phyloP scores from a whole-genome alignment of 2,329 filamentous ascomycete species.

The Fusarium mangiferae region DNA sequence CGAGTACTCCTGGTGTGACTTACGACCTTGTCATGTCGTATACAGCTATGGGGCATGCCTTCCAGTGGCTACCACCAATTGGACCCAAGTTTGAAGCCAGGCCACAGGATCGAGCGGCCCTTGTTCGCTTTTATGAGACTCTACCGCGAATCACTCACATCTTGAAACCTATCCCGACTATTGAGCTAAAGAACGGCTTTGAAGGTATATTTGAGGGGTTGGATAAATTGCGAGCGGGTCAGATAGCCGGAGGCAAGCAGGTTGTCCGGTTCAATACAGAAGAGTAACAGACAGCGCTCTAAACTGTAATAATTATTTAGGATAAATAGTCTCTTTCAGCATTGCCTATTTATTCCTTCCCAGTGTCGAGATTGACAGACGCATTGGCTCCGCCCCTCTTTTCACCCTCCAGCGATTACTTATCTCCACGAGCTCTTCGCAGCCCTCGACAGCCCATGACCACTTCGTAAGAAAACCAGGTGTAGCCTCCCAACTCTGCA shows the following conservation, averaged over 20 bases:
- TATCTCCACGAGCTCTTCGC: not conserved
- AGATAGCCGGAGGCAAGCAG: not conserved
- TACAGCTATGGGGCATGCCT: not conserved
- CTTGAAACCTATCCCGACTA: not conserved
- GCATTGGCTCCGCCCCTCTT: slow-evolving; percentile 43
- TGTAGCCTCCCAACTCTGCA: not conserved
- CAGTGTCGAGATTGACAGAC: accelerated
- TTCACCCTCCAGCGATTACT: not conserved
- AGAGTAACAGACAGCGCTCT: not conserved
- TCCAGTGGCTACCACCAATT: not conserved
- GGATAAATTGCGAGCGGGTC: not conserved
- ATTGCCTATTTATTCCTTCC: no score
- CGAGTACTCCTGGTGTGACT: not conserved
- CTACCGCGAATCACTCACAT: not conserved
- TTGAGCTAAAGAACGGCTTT: not conserved
- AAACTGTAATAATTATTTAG: no score
- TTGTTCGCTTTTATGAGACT: not conserved
- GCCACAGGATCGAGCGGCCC: not conserved
- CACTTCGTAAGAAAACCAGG: not conserved
- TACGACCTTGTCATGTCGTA: not conserved
- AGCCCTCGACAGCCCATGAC: not conserved
- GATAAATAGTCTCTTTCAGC: not conserved
- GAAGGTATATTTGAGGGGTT: not conserved
- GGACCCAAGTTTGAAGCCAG: not conserved
- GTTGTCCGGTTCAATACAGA: not conserved